Conservation (phyloP, 179 eudicot genomes). For the Beta corolliflora region DNA sequence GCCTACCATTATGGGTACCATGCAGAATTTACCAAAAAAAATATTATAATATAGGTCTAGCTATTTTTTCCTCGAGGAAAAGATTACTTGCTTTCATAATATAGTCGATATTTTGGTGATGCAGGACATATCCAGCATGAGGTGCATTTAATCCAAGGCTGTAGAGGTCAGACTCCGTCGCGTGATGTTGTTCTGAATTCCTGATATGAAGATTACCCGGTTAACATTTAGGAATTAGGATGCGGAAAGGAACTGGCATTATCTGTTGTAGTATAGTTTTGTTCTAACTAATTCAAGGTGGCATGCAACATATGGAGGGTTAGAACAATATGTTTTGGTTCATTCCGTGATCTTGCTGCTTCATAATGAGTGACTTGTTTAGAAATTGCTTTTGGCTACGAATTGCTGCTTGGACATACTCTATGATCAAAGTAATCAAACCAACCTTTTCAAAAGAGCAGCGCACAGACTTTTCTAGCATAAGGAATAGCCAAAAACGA, state of each 20-base stretch:
- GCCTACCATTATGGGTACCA: no score
- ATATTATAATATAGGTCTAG: no score
- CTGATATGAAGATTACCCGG: not conserved
- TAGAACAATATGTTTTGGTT: not conserved
- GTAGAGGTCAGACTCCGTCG: not conserved
- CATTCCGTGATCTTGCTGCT: not conserved
- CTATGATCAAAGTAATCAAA: no score
- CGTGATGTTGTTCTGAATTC: conserved; percentile 3
- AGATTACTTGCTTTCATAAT: no score
- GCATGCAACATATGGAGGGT: not conserved
- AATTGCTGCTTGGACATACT: no score
- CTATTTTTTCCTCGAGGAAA: no score
- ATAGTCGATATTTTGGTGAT: not conserved
- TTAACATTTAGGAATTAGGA: not conserved
- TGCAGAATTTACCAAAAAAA: no score
- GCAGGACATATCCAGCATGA: conserved; percentile 15
- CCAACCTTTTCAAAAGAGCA: no score
- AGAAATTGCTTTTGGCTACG: not conserved
- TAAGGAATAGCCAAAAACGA: no score
- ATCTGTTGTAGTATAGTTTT: not conserved
- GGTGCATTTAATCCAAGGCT: not conserved
- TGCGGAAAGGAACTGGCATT: not conserved
- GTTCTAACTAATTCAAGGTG: not conserved
- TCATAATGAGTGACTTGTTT: not conserved
- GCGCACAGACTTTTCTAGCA: no score